phyloP scores from a whole-genome alignment of 2,329 filamentous ascomycete species.

The Botrytis sinoallii region DNA sequence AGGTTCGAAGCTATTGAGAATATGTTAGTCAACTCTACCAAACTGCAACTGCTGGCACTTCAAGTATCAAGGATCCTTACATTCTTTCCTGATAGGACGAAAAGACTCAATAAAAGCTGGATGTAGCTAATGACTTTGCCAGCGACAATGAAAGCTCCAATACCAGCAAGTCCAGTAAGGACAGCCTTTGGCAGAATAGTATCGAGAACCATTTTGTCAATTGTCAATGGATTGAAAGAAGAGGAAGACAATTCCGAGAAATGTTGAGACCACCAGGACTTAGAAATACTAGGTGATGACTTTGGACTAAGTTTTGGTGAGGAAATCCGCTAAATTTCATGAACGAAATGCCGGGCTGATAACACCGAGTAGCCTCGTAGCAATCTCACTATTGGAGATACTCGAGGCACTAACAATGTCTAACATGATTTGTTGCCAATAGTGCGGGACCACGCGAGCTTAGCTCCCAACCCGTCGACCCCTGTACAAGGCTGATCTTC shows the following conservation, averaged over 20 bases:
- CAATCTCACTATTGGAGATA: neutral
- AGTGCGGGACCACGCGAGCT: neutral
- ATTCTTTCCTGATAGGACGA: constrained; percentile 62
- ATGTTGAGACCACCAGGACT: constrained; percentile 3
- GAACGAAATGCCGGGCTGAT: no score
- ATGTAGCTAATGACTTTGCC: constrained; percentile 57
- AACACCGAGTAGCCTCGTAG: constrained; percentile 2
- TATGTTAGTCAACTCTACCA: neutral
- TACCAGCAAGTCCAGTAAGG: constrained; percentile 40
- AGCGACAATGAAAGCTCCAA: constrained; percentile 59
- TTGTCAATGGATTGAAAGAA: neutral
- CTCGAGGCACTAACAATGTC: neutral
- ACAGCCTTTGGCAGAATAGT: constrained; percentile 26
- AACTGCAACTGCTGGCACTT: neutral
- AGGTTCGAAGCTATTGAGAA: constrained; percentile 69
- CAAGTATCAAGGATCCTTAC: constrained; percentile 40
- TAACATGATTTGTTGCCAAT: constrained; percentile 1
- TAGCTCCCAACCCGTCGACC: neutral
- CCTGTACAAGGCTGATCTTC: neutral
- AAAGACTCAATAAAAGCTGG: constrained; percentile 62
- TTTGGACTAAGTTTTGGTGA: neutral
- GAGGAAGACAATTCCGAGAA: neutral
- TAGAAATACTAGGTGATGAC: neutral
- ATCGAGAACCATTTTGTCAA: constrained; percentile 24
- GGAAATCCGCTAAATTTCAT: neutral